These are phyloP conservation scores for Cytospora mali DNA, from an alignment of 2,329 filamentous ascomycete genomes.

Conservation along the genomic window DNA sequence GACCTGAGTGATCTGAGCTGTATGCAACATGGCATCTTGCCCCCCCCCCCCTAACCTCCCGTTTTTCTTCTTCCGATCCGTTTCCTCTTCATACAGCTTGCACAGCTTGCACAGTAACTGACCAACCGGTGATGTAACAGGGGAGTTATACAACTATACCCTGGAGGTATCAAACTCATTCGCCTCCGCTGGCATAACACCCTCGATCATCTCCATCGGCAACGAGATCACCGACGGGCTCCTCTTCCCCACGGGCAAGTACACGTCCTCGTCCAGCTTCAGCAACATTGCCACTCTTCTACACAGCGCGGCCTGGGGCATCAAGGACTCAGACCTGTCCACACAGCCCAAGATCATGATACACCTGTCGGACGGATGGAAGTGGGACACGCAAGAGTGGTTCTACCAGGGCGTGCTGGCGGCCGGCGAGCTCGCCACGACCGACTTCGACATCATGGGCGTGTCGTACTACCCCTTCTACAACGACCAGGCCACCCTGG, in stretches of 20 bases:
- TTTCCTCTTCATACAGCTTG: too few relatives aligned
- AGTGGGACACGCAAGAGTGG: constrained; percentile 65
- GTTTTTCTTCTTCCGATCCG: too few relatives aligned
- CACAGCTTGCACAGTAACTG: neutral
- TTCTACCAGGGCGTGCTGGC: constrained; percentile 60
- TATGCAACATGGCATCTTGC: constrained; percentile 38
- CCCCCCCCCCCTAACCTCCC: neutral
- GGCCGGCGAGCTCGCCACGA: constrained; percentile 49
- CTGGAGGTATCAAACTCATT: constrained; percentile 63
- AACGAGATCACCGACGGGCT: constrained; percentile 73
- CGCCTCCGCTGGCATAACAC: constrained; percentile 53
- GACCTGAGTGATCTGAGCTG: constrained; percentile 60
- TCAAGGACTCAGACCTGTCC: constrained; percentile 63
- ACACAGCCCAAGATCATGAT: constrained; percentile 70
- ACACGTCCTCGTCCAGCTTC: constrained; percentile 46
- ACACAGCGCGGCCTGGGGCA: constrained; percentile 63
- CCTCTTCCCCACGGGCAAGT: constrained; percentile 63
- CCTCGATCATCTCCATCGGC: constrained; percentile 69
- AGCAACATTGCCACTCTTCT: constrained; percentile 66
- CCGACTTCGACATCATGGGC: constrained; percentile 72
- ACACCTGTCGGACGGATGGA: constrained; percentile 76
- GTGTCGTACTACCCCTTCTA: constrained; percentile 78
- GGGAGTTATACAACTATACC: constrained; percentile 68
- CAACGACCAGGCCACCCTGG: constrained; percentile 59
- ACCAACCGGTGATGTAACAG: neutral